Base-by-base conservation (phyloP, 2,329 filamentous ascomycete genomes). In the Claviceps purpurea region DNA sequence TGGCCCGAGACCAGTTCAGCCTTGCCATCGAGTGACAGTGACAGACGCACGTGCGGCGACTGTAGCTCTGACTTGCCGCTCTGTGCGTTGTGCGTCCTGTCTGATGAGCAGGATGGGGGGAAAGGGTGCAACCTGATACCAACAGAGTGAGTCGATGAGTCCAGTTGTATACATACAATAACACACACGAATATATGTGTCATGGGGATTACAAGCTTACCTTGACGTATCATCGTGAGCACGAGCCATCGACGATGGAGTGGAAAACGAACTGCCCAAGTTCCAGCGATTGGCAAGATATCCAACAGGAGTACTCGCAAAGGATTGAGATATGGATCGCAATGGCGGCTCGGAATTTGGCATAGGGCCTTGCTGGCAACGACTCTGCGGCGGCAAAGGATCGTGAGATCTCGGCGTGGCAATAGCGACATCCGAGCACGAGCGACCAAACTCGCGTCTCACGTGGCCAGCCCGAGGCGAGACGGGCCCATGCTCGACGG, bases 21-120 rank as follows among this genome's bases (percentile, higher is more conserved):
- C 63, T 90, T 91, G 58, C 91, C 91, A 62, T 96, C 89, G 37
- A 90, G 77, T 18, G 88, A 93, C 62, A 93, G 81, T 1, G 87
- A 89, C 30, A 96, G 75, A 48, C 89, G 83, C 53, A 95, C 77
- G 30, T 79, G 76, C n/a, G 73, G 76, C n/a, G 73, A 68, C 47
- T 69, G 67, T 45, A 69, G 68, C 47, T 69, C 67, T 44, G 70
- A 68, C 49, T 66, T 47, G 45, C 26, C 69, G 56, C 54, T 56
- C 10, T 47, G 49, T 37, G 48, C 64, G 66, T 48, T 65, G 62
- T 50, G 70, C 62, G 72, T 70, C n/a, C 66, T 63, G 47, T 66
- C 65, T 22, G 69, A 68, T 8, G 72, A 69, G 56, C 66, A 70
- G 47, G 68, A 67, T 1, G 69, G 65, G 14, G 66, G 63, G 55